Conservation (phyloP, 139 green algal species). For the Coelastrella sp. region DNA sequence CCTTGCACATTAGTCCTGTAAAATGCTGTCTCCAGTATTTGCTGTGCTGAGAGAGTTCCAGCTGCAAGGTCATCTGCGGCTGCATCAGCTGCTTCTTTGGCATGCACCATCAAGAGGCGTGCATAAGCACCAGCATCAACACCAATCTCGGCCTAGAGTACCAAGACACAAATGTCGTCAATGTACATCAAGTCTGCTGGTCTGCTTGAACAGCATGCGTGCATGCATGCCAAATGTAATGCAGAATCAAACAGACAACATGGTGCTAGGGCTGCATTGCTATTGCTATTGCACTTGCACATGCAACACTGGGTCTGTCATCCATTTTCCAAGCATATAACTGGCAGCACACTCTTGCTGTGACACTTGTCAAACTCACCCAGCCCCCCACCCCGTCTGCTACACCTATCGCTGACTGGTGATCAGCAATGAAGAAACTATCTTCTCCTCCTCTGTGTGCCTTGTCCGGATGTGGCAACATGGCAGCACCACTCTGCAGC, state of each 20-base stretch:
- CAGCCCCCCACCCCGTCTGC: conserved; percentile 92
- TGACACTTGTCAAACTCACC: conserved; percentile 71
- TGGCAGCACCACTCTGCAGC: conserved; percentile 69
- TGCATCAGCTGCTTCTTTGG: conserved; percentile 61
- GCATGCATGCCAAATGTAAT: too few relatives aligned
- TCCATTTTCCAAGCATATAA: too few relatives aligned
- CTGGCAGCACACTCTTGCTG: too few relatives aligned
- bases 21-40: conserved; percentile 69
- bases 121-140: conserved; percentile 90
- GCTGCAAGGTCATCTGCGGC: conserved; percentile 8
- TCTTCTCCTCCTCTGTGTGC: conserved; percentile 85
- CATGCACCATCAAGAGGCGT: conserved; percentile 80
- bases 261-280: too few relatives aligned
- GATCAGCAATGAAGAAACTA: conserved; percentile 82
- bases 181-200: too few relatives aligned
- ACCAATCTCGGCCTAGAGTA: conserved; percentile 67
- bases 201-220: too few relatives aligned
- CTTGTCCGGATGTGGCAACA: conserved; percentile 91
- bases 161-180: too few relatives aligned
- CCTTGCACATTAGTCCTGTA: conserved; percentile 61
- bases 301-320: too few relatives aligned
- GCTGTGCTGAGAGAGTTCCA: conserved; percentile 51
- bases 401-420: conserved; percentile 73
- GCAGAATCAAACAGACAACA: too few relatives aligned
- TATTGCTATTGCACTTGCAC: too few relatives aligned